Evolutionary conservation across 257 asterid species (phyloP).

Genomic region (Nicotiana noctiflora): DNA sequence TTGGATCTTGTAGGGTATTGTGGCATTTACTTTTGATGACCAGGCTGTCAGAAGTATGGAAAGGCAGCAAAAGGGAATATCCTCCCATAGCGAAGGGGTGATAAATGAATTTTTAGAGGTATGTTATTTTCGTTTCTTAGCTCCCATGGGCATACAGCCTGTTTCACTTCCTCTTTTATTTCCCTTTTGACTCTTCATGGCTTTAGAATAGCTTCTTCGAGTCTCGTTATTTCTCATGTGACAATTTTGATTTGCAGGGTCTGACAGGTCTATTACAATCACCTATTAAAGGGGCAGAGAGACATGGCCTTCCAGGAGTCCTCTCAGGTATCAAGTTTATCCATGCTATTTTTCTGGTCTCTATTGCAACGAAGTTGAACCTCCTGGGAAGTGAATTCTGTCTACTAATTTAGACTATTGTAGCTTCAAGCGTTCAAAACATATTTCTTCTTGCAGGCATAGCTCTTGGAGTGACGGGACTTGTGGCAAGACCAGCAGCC

Average conservation of each 20-base stretch:
- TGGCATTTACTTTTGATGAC: slow-evolving; percentile 86
- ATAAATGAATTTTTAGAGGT: slow-evolving; percentile 94
- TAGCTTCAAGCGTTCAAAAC: neutral
- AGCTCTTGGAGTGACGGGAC: slow-evolving; percentile 90
- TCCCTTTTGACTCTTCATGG: neutral
- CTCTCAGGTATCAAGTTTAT: slow-evolving; percentile 54
- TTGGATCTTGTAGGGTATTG: slow-evolving; percentile 70
- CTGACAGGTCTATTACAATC: slow-evolving; percentile 96
- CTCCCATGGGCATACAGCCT: neutral
- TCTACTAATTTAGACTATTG: neutral
- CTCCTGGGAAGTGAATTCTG: neutral
- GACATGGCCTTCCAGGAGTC: slow-evolving; percentile 93
- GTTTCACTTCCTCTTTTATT: neutral
- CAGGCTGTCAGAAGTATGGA: slow-evolving; percentile 54
- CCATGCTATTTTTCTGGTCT: neutral
- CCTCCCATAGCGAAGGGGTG: slow-evolving; percentile 85
- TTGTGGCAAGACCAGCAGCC: slow-evolving; percentile 95
- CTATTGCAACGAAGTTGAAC: neutral
- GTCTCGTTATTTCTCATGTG: neutral
- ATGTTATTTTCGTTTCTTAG: slow-evolving; percentile 8
- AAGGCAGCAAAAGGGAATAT: slow-evolving; percentile 63
- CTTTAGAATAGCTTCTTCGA: neutral
- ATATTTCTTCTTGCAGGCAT: slow-evolving; percentile 45
- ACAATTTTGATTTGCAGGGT: slow-evolving; percentile 42
- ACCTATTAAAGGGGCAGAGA: slow-evolving; percentile 96